A percentile compares a stretch with the other conserved stretches of the same genome.
Evolutionary conservation across 805 yeast genomes (phyloP).

Genomic region (Candida koratica): DNA sequence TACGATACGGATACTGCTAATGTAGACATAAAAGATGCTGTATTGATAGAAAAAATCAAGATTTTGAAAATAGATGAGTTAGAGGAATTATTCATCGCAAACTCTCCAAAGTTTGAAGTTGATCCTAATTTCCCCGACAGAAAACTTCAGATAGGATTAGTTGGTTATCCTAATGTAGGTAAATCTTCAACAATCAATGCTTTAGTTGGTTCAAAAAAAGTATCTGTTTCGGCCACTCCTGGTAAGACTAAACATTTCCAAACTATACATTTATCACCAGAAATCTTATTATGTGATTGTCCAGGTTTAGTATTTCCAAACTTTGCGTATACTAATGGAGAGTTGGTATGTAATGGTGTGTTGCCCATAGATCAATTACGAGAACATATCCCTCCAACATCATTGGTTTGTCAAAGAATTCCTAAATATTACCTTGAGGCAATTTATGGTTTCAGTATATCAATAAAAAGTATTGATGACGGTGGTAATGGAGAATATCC

Average conservation of each 20-base stretch:
- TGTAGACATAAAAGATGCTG: constrained; percentile 15
- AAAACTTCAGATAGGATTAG: constrained; percentile 84
- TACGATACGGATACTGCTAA: constrained; percentile 20
- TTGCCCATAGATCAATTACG: constrained; percentile 95
- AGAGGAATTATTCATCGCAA: constrained; percentile 69
- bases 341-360: constrained; percentile 97
- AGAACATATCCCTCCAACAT: constrained; percentile 85
- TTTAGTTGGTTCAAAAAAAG: constrained; percentile 91
- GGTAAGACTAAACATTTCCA: constrained; percentile 99
- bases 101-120: constrained; percentile 67
- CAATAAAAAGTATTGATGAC: constrained; percentile 68
- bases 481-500: constrained; percentile 83
- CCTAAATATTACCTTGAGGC: constrained; percentile 90
- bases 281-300: constrained; percentile 91
- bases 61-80: constrained; percentile 81
- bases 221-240: constrained; percentile 97
- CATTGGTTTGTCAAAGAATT: constrained; percentile 78
- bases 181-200: constrained; percentile 95
- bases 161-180: constrained; percentile 98
- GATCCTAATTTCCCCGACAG: constrained; percentile 55
- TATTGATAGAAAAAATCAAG: constrained; percentile 40
- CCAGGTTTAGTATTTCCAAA: constrained; percentile 99
- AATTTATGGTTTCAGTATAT: constrained; percentile 86
- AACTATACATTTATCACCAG: constrained; percentile 79
- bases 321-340: constrained; percentile 94